These are phyloP conservation scores for Wickerhamomyces tratensis DNA, from an alignment of 805 yeast species.

Conservation along the genomic window DNA sequence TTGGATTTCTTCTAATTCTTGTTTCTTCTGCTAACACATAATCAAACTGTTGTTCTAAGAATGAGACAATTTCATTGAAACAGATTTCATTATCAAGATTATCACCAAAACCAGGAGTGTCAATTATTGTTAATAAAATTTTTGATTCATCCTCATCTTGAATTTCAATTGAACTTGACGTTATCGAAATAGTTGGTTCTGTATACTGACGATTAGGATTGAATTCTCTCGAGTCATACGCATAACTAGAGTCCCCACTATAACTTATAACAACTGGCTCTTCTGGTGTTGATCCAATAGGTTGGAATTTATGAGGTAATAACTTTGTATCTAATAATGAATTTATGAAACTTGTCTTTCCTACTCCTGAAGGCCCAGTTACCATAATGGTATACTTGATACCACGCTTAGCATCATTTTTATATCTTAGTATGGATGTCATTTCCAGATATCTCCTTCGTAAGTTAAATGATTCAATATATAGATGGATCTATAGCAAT, in stretches of 20 bases:
- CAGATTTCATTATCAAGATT: conserved; percentile 58
- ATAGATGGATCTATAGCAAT: too few species aligned
- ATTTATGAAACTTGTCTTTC: conserved; percentile 70
- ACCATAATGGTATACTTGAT: conserved; percentile 66
- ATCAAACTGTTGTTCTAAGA: conserved; percentile 70
- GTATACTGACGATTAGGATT: conserved; percentile 49
- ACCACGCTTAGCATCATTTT: conserved; percentile 65
- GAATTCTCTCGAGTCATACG: conserved; percentile 49
- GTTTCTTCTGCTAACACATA: conserved; percentile 79
- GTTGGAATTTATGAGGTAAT: conserved; percentile 48
- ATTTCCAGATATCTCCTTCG: too few species aligned
- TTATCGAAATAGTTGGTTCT: conserved; percentile 71
- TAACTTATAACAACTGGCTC: conserved; percentile 16
- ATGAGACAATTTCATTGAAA: conserved; percentile 53
- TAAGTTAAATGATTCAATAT: too few species aligned
- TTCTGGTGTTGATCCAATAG: conserved; percentile 18
- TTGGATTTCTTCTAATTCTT: conserved; percentile 76
- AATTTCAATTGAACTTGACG: conserved; percentile 54
- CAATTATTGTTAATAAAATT: conserved; percentile 49
- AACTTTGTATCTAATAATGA: conserved; percentile 54
- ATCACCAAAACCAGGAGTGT: conserved; percentile 77
- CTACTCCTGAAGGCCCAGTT: conserved; percentile 67
- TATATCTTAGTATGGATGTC: conserved; percentile 27
- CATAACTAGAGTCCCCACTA: conserved; percentile 25
- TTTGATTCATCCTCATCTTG: conserved; percentile 52